Evolutionary conservation across 306 rosid genomes (phyloP).

Genomic region (Hippophae rhamnoides): DNA sequence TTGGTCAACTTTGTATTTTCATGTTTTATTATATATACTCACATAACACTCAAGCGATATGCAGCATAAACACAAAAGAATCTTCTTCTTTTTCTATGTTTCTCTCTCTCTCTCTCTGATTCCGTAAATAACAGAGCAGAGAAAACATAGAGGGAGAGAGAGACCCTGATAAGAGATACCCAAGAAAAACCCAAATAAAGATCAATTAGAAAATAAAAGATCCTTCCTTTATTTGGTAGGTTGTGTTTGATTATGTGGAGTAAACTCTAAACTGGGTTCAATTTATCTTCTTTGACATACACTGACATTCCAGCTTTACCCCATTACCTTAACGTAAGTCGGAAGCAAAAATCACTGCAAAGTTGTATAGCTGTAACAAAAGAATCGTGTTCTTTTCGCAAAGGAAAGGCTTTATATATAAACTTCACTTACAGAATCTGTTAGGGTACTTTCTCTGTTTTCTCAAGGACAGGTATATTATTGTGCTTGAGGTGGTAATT

Average conservation of each 20-base stretch:
- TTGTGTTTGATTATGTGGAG: not conserved
- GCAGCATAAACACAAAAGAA: not conserved
- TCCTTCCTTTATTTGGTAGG: not conserved
- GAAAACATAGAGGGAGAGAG: slow-evolving; percentile 2
- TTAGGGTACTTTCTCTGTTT: not conserved
- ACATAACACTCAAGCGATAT: not conserved
- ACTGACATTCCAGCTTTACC: slow-evolving; percentile 15
- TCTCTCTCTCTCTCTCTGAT: not conserved
- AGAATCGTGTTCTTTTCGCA: slow-evolving; percentile 57
- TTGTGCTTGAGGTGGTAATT: not conserved
- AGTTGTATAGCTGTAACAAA: slow-evolving; percentile 3
- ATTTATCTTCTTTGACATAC: slow-evolving; percentile 13
- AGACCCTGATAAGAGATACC: not conserved
- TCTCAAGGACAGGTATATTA: not conserved
- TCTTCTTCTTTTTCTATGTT: too few relatives aligned
- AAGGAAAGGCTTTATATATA: slow-evolving; percentile 22
- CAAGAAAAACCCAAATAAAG: too few relatives aligned
- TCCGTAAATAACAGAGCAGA: not conserved
- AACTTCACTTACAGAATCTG: not conserved
- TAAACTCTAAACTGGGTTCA: not conserved
- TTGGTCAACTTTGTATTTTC: slow-evolving; percentile 17
- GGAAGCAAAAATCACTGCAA: slow-evolving; percentile 45
- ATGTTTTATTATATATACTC: not conserved
- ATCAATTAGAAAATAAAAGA: too few relatives aligned
- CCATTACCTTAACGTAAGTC: slow-evolving; percentile 40